Evolutionary conservation across 2,329 filamentous ascomycete species (phyloP).

Genomic region (Pestalotiopsis sp.): DNA sequence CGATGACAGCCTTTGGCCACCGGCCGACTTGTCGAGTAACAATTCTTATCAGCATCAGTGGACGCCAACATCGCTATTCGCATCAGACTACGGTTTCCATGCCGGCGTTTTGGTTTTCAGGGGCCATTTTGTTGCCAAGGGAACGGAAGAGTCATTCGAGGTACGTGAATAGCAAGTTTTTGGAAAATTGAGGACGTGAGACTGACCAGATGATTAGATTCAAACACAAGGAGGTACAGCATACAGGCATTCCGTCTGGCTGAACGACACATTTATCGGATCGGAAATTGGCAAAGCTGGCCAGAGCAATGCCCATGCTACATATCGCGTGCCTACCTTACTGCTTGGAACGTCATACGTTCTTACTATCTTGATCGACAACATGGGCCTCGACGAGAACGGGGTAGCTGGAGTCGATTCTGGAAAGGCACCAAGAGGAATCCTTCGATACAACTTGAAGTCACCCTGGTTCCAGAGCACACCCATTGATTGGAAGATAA

Average conservation of each 20-base stretch:
- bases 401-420: slow-evolving; percentile 54
- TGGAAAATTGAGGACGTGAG: not conserved
- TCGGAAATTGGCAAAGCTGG: not conserved
- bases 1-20: not conserved
- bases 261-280: not conserved
- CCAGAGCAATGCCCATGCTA: not conserved
- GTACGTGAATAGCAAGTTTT: not conserved
- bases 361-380: slow-evolving; percentile 72
- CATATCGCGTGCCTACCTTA: not conserved
- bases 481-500: slow-evolving; percentile 64
- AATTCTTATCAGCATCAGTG: slow-evolving; percentile 41
- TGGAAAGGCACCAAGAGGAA: slow-evolving; percentile 66
- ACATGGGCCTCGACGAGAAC: slow-evolving; percentile 71
- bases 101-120: slow-evolving; percentile 70
- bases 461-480: slow-evolving; percentile 45
- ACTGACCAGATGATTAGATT: not conserved
- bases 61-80: slow-evolving; percentile 70
- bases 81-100: slow-evolving; percentile 75
- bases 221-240: slow-evolving; percentile 8
- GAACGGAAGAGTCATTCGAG: slow-evolving; percentile 30
- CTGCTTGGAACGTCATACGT: slow-evolving; percentile 45
- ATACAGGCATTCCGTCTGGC: not conserved
- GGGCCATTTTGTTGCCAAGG: slow-evolving; percentile 68
- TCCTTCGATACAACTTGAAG: slow-evolving; percentile 61
- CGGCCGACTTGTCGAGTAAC: not conserved